Evolutionary conservation across 495 filamentous ascomycete species (phyloP).

Genomic region (Halenospora varia): DNA sequence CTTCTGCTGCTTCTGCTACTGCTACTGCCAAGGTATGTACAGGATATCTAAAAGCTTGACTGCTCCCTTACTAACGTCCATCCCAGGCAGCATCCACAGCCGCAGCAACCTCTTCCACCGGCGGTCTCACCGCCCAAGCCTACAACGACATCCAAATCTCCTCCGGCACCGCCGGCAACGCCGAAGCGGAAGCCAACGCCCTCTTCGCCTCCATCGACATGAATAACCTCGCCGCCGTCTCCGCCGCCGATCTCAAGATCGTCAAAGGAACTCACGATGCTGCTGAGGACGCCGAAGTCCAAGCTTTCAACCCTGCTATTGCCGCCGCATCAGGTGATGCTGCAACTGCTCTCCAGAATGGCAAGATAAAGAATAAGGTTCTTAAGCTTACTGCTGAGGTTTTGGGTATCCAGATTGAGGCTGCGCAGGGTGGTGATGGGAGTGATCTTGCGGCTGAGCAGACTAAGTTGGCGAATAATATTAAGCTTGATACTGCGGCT

Average conservation of each 20-base stretch:
- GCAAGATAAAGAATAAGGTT: slow-evolving; percentile 55
- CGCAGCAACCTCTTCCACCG: slow-evolving; percentile 2
- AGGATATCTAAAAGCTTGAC: too few relatives aligned
- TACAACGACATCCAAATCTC: slow-evolving; percentile 28
- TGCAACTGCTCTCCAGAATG: slow-evolving; percentile 32
- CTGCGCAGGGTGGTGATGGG: slow-evolving; percentile 16
- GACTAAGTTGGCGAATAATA: slow-evolving; percentile 43
- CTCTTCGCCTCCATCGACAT: slow-evolving; percentile 22
- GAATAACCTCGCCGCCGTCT: slow-evolving; percentile 22
- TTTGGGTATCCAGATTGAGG: slow-evolving; percentile 22
- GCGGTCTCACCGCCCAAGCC: slow-evolving; percentile 16
- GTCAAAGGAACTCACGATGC: slow-evolving; percentile 26
- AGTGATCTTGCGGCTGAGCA: slow-evolving; percentile 28
- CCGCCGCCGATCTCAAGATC: slow-evolving; percentile 20
- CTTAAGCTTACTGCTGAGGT: slow-evolving; percentile 41
- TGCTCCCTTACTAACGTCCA: too few relatives aligned
- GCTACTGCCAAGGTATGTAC: background rate
- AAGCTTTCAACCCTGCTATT: slow-evolving; percentile 30
- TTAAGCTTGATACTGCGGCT: slow-evolving; percentile 33
- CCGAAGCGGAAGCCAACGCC: slow-evolving; percentile 24
- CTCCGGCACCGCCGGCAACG: slow-evolving; percentile 23
- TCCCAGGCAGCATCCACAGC: too few relatives aligned
- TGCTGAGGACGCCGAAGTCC: slow-evolving; percentile 25
- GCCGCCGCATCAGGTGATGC: slow-evolving; percentile 23
- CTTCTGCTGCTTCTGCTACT: slow-evolving; percentile 7